A percentile compares a stretch with the other conserved stretches of the same genome.
Evolutionary conservation across 1,139 yeast genomes (phyloP).

Genomic region (Saccharomyces hybrid): DNA sequence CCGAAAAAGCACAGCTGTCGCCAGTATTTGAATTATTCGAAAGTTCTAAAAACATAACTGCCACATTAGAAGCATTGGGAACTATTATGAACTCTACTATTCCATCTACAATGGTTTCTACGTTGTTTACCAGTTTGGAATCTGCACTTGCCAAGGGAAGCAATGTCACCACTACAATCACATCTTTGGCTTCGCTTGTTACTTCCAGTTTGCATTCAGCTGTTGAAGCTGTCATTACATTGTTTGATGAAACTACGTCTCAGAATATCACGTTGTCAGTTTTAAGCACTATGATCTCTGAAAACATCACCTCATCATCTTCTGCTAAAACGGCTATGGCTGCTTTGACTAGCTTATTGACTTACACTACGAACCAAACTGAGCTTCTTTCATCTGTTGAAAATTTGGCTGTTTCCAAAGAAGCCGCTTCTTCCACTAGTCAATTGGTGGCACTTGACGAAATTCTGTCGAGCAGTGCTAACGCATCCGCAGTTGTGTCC

Average conservation of each 20-base stretch:
- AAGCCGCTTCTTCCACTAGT: constrained; percentile 19
- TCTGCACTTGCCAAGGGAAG: constrained; percentile 3
- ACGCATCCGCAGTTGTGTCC: constrained; percentile 19
- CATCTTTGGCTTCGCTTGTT: constrained; percentile 11
- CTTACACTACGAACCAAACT: constrained; percentile 17
- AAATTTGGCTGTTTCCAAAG: constrained; percentile 17
- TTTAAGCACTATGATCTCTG: constrained; percentile 16
- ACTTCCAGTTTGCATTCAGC: constrained; percentile 9
- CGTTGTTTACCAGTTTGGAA: background rate
- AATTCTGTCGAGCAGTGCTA: constrained; percentile 19
- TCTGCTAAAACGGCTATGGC: constrained; percentile 19
- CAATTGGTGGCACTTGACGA: constrained; percentile 21
- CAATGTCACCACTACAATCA: constrained; percentile 8
- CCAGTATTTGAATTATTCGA: constrained; percentile 25
- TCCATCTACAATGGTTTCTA: constrained; percentile 1
- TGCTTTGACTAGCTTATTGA: constrained; percentile 15
- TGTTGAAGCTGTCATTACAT: constrained; percentile 10
- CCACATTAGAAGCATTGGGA: constrained; percentile 25
- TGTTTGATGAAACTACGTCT: constrained; percentile 12
- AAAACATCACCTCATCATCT: constrained; percentile 20
- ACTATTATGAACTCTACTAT: constrained; percentile 18
- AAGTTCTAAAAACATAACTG: constrained; percentile 25
- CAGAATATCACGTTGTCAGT: constrained; percentile 18
- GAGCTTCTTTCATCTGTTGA: constrained; percentile 16
- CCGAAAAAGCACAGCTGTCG: constrained; percentile 20